Conservation (phyloP, 2,329 filamentous ascomycete genomes). For the Berkeleyomyces rouxiae region DNA sequence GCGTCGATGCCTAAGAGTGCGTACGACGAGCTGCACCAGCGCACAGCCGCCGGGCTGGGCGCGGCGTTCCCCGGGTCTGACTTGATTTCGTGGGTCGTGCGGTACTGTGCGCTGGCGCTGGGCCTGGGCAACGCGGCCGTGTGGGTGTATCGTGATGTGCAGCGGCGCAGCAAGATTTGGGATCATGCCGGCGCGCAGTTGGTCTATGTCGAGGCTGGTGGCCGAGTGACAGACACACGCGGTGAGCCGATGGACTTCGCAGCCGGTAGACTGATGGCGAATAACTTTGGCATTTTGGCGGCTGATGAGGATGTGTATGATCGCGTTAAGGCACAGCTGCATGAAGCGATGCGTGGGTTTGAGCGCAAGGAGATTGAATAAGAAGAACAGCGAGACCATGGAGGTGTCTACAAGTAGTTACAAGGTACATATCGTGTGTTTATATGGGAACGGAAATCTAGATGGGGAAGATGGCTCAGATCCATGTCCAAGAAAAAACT, state of each 20-base stretch:
- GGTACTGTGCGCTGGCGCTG: conserved; percentile 36
- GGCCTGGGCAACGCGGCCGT: conserved; percentile 37
- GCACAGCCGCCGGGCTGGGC: conserved; percentile 26
- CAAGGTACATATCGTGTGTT: background rate
- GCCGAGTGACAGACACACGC: conserved; percentile 36
- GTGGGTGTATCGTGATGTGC: conserved; percentile 36
- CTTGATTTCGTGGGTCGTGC: conserved; percentile 39
- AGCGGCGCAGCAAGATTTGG: conserved; percentile 38
- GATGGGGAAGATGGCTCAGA: no score
- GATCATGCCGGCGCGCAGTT: conserved; percentile 45
- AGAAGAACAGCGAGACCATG: background rate
- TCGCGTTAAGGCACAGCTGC: conserved; percentile 22
- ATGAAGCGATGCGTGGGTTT: conserved; percentile 7
- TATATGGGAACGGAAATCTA: no score
- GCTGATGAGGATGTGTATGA: conserved; percentile 30
- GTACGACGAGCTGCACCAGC: conserved; percentile 30
- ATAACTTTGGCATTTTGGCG: conserved; percentile 40
- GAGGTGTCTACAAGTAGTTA: background rate
- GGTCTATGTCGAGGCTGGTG: conserved; percentile 39
- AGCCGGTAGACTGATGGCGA: conserved; percentile 30
- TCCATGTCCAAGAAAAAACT: no score
- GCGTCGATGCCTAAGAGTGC: conserved; percentile 31
- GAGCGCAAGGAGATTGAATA: conserved; percentile 5
- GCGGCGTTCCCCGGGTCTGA: conserved; percentile 31
- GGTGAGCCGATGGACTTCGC: conserved; percentile 34